These are phyloP conservation scores for Podospora tetraspora DNA, from an alignment of 495 filamentous ascomycete species.

Conservation along the genomic window DNA sequence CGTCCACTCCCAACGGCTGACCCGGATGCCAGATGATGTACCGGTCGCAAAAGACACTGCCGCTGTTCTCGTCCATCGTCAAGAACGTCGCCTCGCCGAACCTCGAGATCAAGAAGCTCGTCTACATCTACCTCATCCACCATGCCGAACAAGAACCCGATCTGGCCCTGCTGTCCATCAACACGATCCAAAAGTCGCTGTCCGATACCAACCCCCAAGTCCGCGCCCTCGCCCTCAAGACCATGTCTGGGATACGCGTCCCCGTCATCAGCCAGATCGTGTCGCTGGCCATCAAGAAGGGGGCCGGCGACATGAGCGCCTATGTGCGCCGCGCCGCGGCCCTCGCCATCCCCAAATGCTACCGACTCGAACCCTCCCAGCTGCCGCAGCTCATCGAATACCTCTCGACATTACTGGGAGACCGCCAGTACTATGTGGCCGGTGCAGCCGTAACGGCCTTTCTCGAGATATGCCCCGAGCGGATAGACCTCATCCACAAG, in stretches of 20 bases:
- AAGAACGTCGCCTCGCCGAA: slow-evolving; percentile 92
- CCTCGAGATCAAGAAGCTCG: slow-evolving; percentile 91
- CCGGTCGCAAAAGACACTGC: slow-evolving; percentile 70
- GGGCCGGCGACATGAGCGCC: slow-evolving; percentile 87
- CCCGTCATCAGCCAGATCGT: slow-evolving; percentile 99
- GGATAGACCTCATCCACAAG: slow-evolving; percentile 81
- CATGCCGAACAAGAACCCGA: slow-evolving; percentile 95
- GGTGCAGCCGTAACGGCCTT: slow-evolving; percentile 89
- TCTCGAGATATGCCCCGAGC: slow-evolving; percentile 78
- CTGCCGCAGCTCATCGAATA: slow-evolving; percentile 79
- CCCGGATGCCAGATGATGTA: slow-evolving; percentile 74
- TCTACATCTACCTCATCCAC: slow-evolving; percentile 94
- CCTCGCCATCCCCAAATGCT: slow-evolving; percentile 95
- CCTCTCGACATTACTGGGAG: slow-evolving; percentile 68
- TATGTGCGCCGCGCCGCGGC: slow-evolving; percentile 90
- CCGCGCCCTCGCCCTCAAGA: slow-evolving; percentile 81
- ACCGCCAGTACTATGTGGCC: slow-evolving; percentile 90
- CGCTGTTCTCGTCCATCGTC: slow-evolving; percentile 89
- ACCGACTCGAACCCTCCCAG: slow-evolving; percentile 82
- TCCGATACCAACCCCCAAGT: slow-evolving; percentile 87
- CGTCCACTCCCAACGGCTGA: slow-evolving; percentile 7
- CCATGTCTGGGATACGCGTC: slow-evolving; percentile 93
- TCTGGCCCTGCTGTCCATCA: slow-evolving; percentile 91
- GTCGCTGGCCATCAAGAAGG: slow-evolving; percentile 88
- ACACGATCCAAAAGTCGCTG: slow-evolving; percentile 95